A percentile compares a stretch with the other conserved stretches of the same genome.
These are phyloP conservation scores for Xerophyta viscosa DNA, from an alignment of 106 monocot genomes.

Conservation along the genomic window DNA sequence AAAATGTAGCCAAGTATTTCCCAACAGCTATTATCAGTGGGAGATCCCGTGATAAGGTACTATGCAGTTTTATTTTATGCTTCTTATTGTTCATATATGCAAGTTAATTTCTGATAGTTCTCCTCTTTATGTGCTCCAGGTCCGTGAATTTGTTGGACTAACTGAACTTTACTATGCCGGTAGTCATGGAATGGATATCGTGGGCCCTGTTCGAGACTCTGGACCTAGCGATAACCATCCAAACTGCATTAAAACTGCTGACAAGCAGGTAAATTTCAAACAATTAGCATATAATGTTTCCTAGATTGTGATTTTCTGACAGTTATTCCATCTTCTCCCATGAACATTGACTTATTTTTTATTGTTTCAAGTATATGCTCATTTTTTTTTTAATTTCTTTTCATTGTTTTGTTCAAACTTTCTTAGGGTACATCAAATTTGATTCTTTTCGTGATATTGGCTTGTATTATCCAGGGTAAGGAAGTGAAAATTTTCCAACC, in stretches of 20 bases:
- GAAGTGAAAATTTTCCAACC: conserved; percentile 75
- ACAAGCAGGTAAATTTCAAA: conserved; percentile 34
- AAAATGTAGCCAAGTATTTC: conserved; percentile 21
- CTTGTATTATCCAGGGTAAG: conserved; percentile 33
- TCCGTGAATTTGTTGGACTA: conserved; percentile 59
- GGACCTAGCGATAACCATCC: conserved; percentile 21
- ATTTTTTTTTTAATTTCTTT: too few relatives aligned
- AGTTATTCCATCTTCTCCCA: too few relatives aligned
- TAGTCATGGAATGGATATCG: conserved; percentile 87
- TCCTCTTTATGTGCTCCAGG: conserved; percentile 25
- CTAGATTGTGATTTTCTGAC: too few relatives aligned
- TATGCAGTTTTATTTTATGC: neutral
- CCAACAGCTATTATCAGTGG: conserved; percentile 75
- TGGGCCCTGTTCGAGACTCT: conserved; percentile 52
- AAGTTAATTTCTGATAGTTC: neutral
- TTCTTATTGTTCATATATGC: neutral
- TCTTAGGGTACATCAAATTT: neutral
- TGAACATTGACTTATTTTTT: too few relatives aligned
- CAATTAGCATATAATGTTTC: too few relatives aligned
- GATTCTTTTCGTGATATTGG: neutral
- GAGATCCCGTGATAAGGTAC: conserved; percentile 69
- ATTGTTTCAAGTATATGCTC: too few relatives aligned
- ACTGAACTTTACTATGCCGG: conserved; percentile 63
- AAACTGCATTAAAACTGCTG: conserved; percentile 48
- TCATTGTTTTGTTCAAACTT: too few relatives aligned